Percentiles rank a stretch among this genome's conserved stretches.
These are phyloP conservation scores for Gossypium trilobum DNA, from an alignment of 441 rosid genomes.

Conservation along the genomic window DNA sequence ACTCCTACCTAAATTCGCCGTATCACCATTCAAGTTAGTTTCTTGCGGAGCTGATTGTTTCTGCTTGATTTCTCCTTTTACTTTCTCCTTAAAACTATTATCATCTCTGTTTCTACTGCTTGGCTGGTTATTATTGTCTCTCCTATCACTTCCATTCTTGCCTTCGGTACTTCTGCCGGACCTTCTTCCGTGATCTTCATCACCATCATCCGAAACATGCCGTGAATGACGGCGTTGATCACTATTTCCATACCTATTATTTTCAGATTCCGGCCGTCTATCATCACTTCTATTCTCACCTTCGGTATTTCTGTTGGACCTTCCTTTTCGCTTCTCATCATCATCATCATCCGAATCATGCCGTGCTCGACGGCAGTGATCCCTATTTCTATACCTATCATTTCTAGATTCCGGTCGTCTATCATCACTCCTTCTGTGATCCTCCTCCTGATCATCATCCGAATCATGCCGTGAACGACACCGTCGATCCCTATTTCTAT, in stretches of 20 bases:
- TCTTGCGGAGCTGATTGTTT: conserved; percentile 19
- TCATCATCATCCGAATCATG: conserved; percentile 21
- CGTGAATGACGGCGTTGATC: conserved; percentile 20
- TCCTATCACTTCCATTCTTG: conserved; percentile 16
- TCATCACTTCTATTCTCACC: conserved; percentile 14
- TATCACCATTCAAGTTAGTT: conserved; percentile 32
- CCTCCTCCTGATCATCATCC: conserved; percentile 5
- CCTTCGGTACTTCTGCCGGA: conserved; percentile 20
- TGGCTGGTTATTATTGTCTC: conserved; percentile 23
- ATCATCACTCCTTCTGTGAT: not conserved
- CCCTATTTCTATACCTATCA: conserved; percentile 18
- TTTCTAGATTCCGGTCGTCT: conserved; percentile 27
- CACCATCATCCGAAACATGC: conserved; percentile 21
- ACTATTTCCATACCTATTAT: conserved; percentile 16
- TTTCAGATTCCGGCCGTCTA: conserved; percentile 27
- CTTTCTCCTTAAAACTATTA: conserved; percentile 21
- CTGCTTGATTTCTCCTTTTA: conserved; percentile 26
- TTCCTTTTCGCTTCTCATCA: conserved; percentile 9
- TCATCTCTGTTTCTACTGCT: conserved; percentile 24
- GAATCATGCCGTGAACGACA: conserved; percentile 23
- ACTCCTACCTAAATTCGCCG: conserved; percentile 39
- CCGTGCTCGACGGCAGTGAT: conserved; percentile 18
- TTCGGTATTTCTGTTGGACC: conserved; percentile 17
- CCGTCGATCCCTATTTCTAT: conserved; percentile 21
- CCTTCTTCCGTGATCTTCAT: not conserved